Percentiles rank a stretch among this genome's conserved stretches.
These are phyloP conservation scores for Platismatia glauca DNA, from an alignment of 495 filamentous ascomycete genomes.

Conservation along the genomic window DNA sequence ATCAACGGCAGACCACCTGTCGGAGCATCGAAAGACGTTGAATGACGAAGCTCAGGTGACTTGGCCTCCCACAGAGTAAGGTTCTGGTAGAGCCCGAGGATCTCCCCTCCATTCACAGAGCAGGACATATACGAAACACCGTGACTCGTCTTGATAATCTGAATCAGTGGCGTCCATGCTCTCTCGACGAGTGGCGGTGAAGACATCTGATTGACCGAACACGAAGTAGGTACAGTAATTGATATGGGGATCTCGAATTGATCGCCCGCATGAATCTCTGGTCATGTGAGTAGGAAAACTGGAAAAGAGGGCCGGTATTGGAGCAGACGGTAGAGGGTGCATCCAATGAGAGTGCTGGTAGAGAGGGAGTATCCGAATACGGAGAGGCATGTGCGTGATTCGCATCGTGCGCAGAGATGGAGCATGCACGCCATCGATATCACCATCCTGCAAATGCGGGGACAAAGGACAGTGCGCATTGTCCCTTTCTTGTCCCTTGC, in stretches of 20 bases:
- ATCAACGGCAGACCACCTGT: not conserved
- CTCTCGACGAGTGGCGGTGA: not conserved
- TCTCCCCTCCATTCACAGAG: not conserved
- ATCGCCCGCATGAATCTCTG: conserved; percentile 25
- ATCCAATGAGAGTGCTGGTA: conserved; percentile 5
- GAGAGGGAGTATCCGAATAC: not conserved
- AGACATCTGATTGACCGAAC: not conserved
- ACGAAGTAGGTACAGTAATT: too few relatives aligned
- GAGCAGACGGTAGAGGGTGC: not conserved
- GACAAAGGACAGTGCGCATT: not conserved
- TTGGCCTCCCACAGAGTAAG: not conserved
- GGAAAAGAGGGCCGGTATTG: not conserved
- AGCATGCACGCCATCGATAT: conserved; percentile 6
- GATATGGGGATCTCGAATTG: conserved; percentile 5
- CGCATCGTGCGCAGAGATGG: not conserved
- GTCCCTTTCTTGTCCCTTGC: conserved; percentile 3
- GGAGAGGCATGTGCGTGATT: not conserved
- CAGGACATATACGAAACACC: not conserved
- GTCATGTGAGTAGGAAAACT: conserved; percentile 30
- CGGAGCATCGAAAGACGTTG: not conserved
- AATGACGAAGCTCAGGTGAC: not conserved
- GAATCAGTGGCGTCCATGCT: not conserved
- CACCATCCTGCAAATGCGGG: conserved; percentile 1
- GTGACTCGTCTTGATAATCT: not conserved
- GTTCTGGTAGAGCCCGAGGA: not conserved